A percentile compares a stretch with the other conserved stretches of the same genome.
These are phyloP conservation scores for Stenocarpella maydis DNA, from an alignment of 2,329 filamentous ascomycete species.

Conservation along the genomic window DNA sequence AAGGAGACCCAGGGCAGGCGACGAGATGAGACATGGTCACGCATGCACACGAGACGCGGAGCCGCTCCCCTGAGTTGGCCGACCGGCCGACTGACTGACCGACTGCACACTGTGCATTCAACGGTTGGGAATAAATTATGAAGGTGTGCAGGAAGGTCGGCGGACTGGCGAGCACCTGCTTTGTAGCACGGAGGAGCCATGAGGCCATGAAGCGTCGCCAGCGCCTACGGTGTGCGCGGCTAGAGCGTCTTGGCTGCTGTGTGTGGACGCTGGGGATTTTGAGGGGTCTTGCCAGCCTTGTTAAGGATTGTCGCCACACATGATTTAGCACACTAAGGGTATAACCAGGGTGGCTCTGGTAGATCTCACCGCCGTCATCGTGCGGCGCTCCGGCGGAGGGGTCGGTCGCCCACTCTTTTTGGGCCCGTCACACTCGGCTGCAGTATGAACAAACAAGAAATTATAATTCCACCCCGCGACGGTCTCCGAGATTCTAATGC, in stretches of 20 bases:
- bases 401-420: neutral
- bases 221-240: neutral
- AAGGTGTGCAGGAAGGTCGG: neutral
- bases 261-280: neutral
- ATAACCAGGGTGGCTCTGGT: conserved; percentile 1
- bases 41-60: conserved; percentile 11
- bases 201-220: neutral
- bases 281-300: neutral
- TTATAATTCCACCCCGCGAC: neutral
- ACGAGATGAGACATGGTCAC: conserved; percentile 22
- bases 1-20: conserved; percentile 23
- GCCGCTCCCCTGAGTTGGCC: neutral
- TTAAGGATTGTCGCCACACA: neutral
- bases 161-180: neutral
- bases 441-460: neutral
- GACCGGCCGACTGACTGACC: too few relatives aligned
- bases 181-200: neutral
- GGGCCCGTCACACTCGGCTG: neutral
- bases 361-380: conserved; percentile 30
- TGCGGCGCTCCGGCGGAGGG: neutral
- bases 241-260: conserved; percentile 11
- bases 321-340: neutral
- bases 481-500: neutral
- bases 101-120: neutral
- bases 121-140: neutral